Percentiles rank a stretch among this genome's conserved stretches.
Conservation (phyloP, 2,329 filamentous ascomycete genomes). For the Claviceps digitariae region DNA sequence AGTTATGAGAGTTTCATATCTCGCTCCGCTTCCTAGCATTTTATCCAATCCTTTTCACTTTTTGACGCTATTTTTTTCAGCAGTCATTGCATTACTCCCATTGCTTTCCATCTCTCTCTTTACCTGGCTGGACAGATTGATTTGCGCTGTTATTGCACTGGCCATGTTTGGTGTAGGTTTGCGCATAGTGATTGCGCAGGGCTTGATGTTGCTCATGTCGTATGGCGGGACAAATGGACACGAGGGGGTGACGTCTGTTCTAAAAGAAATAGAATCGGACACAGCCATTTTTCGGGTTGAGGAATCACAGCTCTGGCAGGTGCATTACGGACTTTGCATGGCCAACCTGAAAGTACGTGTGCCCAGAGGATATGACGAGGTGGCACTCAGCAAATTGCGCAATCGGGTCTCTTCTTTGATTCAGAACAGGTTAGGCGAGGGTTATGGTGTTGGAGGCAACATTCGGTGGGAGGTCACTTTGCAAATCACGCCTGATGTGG, state of each 20-base stretch:
- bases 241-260: slow-evolving; percentile 52
- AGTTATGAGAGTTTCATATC: slow-evolving; percentile 74
- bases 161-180: slow-evolving; percentile 82
- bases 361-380: slow-evolving; percentile 49
- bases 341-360: slow-evolving; percentile 79
- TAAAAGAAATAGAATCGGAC: slow-evolving; percentile 74
- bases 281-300: slow-evolving; percentile 64
- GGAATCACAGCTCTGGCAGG: slow-evolving; percentile 95
- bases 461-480: slow-evolving; percentile 89
- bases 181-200: slow-evolving; percentile 72
- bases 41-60: slow-evolving; percentile 92
- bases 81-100: slow-evolving; percentile 66
- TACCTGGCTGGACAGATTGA: slow-evolving; percentile 66
- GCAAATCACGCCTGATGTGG: slow-evolving; percentile 45
- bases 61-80: slow-evolving; percentile 76
- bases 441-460: slow-evolving; percentile 66
- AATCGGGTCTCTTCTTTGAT: slow-evolving; percentile 66
- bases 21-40: slow-evolving; percentile 70
- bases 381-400: slow-evolving; percentile 57
- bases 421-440: slow-evolving; percentile 74
- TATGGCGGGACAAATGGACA: slow-evolving; percentile 37
- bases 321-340: slow-evolving; percentile 94
- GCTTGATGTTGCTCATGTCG: slow-evolving; percentile 92
- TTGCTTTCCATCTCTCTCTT: slow-evolving; percentile 71
- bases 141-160: slow-evolving; percentile 69